A percentile compares a stretch with the other conserved stretches of the same genome.
Conservation (phyloP, 2,329 filamentous ascomycete genomes). For the Sclerotinia nivalis region DNA sequence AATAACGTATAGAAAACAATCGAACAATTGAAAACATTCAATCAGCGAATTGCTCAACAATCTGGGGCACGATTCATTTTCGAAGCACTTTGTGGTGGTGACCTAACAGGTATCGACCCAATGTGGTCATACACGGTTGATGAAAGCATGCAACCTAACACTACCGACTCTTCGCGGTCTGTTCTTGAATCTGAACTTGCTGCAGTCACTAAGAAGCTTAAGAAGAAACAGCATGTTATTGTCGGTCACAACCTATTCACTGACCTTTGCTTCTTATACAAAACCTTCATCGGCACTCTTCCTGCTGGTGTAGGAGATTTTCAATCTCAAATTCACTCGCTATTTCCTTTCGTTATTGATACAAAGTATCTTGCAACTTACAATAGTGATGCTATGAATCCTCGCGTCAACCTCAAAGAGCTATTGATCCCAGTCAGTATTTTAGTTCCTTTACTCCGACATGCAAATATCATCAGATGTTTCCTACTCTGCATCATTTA, state of each 20-base stretch:
- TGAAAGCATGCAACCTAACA: neutral
- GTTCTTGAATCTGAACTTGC: constrained; percentile 35
- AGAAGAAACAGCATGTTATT: constrained; percentile 45
- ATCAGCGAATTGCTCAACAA: constrained; percentile 18
- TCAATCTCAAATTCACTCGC: constrained; percentile 48
- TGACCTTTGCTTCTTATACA: constrained; percentile 64
- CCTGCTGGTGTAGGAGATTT: constrained; percentile 58
- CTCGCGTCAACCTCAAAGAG: constrained; percentile 50
- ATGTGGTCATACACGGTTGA: constrained; percentile 42
- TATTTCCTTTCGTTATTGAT: constrained; percentile 55
- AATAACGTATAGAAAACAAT: constrained; percentile 12
- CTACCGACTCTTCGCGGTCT: neutral
- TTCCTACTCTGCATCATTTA: neutral
- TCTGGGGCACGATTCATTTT: constrained; percentile 39
- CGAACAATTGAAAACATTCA: constrained; percentile 13
- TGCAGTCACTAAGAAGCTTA: constrained; percentile 35
- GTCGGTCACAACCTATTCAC: constrained; percentile 67
- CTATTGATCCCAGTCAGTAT: constrained; percentile 44
- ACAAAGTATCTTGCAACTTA: constrained; percentile 59
- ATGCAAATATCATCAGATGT: neutral
- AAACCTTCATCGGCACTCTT: constrained; percentile 59
- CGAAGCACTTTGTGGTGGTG: constrained; percentile 39
- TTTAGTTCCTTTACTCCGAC: too few relatives aligned
- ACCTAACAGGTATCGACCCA: constrained; percentile 37
- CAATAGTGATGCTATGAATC: constrained; percentile 42